phyloP scores from a whole-genome alignment of 2,329 filamentous ascomycete genomes.

The Bertia moriformis region DNA sequence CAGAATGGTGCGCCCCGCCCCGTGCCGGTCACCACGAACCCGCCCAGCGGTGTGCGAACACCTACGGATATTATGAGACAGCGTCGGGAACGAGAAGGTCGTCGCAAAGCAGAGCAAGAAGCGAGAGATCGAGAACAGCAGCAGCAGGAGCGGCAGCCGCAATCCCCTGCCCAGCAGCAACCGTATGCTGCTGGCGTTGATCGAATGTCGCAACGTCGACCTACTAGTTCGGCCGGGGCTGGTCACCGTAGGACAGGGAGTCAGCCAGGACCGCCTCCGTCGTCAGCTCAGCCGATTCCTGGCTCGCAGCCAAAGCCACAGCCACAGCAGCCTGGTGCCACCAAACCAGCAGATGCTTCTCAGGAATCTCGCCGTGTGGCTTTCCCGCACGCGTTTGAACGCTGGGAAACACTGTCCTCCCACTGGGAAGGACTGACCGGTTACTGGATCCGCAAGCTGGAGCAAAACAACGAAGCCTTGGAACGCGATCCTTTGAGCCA shows the following conservation, averaged over 20 bases:
- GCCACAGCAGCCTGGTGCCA: constrained; percentile 20
- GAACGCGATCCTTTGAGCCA: constrained; percentile 69
- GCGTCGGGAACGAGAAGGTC: neutral
- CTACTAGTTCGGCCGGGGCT: neutral
- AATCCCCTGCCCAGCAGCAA: neutral
- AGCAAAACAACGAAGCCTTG: constrained; percentile 79
- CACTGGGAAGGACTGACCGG: constrained; percentile 96
- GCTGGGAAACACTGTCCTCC: constrained; percentile 91
- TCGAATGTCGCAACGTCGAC: neutral
- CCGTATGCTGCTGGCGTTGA: neutral
- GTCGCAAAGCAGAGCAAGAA: neutral
- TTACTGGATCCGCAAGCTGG: constrained; percentile 88
- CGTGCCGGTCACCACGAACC: constrained; percentile 30
- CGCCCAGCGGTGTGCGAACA: constrained; percentile 23
- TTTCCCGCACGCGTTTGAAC: constrained; percentile 92
- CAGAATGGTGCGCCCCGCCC: constrained; percentile 6
- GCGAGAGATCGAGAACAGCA: neutral
- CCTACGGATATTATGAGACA: neutral
- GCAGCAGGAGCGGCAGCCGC: neutral
- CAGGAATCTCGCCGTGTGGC: constrained; percentile 34
- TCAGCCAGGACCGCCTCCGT: neutral
- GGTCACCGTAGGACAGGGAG: neutral
- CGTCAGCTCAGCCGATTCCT: neutral
- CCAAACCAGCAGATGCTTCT: constrained; percentile 64
- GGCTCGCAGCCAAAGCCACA: neutral